Percentiles rank a stretch among this genome's conserved stretches.
Evolutionary conservation across 345 rosid species (phyloP).

Genomic region (Citrus mangshanensis): DNA sequence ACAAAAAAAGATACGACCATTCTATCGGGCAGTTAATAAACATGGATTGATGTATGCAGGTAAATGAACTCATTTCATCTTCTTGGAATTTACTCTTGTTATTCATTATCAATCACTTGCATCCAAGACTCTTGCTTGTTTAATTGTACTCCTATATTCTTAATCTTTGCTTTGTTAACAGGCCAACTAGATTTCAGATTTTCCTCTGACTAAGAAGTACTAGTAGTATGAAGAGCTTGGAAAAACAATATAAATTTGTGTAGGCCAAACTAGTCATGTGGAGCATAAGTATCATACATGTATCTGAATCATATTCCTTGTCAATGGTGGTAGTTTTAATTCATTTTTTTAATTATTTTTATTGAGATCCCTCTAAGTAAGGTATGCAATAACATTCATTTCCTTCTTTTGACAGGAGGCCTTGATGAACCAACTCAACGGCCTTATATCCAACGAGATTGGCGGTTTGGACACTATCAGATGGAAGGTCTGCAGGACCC

Average conservation of each 20-base stretch:
- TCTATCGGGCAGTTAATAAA: conserved; percentile 71
- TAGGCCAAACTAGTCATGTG: neutral
- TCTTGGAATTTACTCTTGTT: neutral
- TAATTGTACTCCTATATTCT: neutral
- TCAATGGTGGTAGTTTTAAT: neutral
- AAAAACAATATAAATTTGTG: neutral
- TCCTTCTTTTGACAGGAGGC: conserved; percentile 55
- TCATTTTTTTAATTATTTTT: neutral
- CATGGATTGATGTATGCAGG: conserved; percentile 94
- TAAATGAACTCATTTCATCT: conserved; percentile 14
- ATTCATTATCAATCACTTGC: neutral
- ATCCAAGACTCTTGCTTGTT: neutral
- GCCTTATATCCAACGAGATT: conserved; percentile 57
- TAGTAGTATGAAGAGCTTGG: neutral
- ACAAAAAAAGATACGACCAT: conserved; percentile 60
- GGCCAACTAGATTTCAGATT: neutral
- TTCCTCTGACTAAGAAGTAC: too few relatives aligned
- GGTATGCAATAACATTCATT: neutral
- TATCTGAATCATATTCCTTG: neutral
- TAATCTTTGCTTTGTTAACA: neutral
- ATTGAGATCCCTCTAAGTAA: neutral
- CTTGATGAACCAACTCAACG: conserved; percentile 70
- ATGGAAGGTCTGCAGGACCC: conserved; percentile 98
- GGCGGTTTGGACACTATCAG: conserved; percentile 96
- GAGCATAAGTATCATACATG: neutral